Base-by-base conservation (phyloP, 2,329 filamentous ascomycete species). In the Nemania sp. region DNA sequence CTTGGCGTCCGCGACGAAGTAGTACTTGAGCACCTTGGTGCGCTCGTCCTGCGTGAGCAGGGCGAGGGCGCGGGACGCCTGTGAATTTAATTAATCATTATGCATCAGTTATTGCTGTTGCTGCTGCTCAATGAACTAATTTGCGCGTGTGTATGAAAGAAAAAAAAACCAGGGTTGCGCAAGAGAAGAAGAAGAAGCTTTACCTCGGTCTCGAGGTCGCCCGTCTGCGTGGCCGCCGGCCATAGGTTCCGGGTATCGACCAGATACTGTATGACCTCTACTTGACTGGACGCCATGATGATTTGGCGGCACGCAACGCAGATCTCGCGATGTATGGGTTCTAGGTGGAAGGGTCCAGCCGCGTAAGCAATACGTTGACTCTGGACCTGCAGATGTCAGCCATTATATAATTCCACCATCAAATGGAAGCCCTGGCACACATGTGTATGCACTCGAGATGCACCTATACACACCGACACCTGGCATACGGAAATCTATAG, bases 1-100 rank as follows among this genome's bases (percentile, higher is more conserved):
- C 68, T 88, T 88, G 48, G 89, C 89, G 72, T 92, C 89, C 66
- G 81, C 77, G 62, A 86, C 75, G 69, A 86, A 83, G 73, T 83
- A 82, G 73, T 83, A 90, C 52, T 77, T 77, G 7, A 85, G 76
- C 26, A 86, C 80, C 12, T 73, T 71, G 46, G 78, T 69, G 56
- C 80, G 81, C 67, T 91, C 87, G 8, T 80, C 72, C 1, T 72
- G 62, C 2, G 75, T 70, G 43, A 86, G 75, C 23, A 86, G 73
- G 7, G 73, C 69, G 30, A 87, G 71, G 19, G 80, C 78, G 40
- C 77, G 72, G n/a, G 76, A 69, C 37, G 83, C 82, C 81, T 85
- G 47, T 40, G 5, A 9, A 15, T 36, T 15, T 15, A 14, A n/a
- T 15, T 12, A 9, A 36, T 36, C 33, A 36, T 14, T 36, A 8